Conservation (phyloP, 768 basidiomycete genomes). For the Tylopilus sp. region DNA sequence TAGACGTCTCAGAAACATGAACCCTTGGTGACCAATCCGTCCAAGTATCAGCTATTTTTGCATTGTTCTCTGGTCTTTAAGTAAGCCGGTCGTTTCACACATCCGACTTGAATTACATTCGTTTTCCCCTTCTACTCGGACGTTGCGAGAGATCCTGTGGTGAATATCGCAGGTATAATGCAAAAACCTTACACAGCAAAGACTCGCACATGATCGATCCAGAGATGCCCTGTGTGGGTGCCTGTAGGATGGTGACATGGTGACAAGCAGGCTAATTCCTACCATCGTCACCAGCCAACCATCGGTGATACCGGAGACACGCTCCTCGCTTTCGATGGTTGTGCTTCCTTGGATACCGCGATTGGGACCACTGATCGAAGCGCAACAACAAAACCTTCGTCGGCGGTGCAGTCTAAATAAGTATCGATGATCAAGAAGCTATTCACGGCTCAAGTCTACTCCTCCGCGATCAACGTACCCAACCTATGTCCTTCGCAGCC, state of each 20-base stretch:
- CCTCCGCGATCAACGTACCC: neutral
- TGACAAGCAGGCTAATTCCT: neutral
- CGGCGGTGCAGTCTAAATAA: neutral
- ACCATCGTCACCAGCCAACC: neutral
- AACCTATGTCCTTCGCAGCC: no score
- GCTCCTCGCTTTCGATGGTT: neutral
- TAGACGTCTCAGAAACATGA: neutral
- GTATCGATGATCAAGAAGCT: conserved; percentile 9
- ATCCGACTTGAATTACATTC: neutral
- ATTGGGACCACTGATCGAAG: neutral
- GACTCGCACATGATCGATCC: neutral
- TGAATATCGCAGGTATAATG: neutral
- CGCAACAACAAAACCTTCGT: neutral
- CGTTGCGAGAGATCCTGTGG: neutral
- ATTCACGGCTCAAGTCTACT: neutral
- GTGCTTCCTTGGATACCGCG: neutral
- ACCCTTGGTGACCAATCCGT: neutral
- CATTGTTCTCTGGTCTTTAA: neutral
- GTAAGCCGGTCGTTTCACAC: neutral
- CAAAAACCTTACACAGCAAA: neutral
- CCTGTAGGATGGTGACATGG: neutral
- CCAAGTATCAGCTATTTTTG: neutral
- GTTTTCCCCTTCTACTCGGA: neutral
- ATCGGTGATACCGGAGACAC: neutral
- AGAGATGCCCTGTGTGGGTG: neutral